These are phyloP conservation scores for Ophiostoma triangulosporum DNA, from an alignment of 2,329 filamentous ascomycete genomes.

Conservation along the genomic window DNA sequence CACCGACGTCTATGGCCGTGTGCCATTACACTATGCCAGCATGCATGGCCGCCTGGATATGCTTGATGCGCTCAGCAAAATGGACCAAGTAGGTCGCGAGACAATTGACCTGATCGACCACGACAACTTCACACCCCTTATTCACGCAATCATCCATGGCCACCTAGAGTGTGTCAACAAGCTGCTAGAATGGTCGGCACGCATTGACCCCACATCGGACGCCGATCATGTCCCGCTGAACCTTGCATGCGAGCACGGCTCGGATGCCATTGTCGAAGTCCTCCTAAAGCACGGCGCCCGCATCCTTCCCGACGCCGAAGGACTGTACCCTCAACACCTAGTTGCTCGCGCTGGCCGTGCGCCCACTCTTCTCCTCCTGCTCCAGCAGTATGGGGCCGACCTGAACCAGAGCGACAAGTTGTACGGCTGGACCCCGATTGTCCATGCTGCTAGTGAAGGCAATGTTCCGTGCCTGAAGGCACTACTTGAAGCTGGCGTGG, in stretches of 20 bases:
- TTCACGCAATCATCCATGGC: conserved; percentile 86
- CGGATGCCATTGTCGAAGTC: conserved; percentile 69
- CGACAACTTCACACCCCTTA: conserved; percentile 92
- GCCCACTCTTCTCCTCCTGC: conserved; percentile 62
- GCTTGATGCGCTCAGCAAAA: conserved; percentile 58
- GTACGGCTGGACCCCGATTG: conserved; percentile 92
- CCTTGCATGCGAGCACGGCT: conserved; percentile 86
- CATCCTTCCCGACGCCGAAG: conserved; percentile 89
- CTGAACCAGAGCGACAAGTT: conserved; percentile 88
- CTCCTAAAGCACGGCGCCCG: conserved; percentile 67
- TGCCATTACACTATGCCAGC: conserved; percentile 89
- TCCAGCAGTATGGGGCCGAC: conserved; percentile 78
- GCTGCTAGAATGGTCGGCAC: conserved; percentile 64
- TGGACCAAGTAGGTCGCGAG: conserved; percentile 46
- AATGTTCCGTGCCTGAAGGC: conserved; percentile 79
- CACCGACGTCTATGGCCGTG: conserved; percentile 85
- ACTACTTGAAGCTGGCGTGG: conserved; percentile 64
- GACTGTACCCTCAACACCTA: conserved; percentile 90
- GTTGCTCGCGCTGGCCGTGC: conserved; percentile 80
- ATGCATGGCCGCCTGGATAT: conserved; percentile 85
- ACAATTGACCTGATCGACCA: conserved; percentile 86
- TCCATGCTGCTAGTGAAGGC: conserved; percentile 92
- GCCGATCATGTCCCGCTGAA: conserved; percentile 91
- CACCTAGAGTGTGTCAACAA: conserved; percentile 68
- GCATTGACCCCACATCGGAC: conserved; percentile 73